Evolutionary conservation across 75 land plant genomes (phyloP), one percentile per base, ranked within the genome.

Genomic region (Selaginella tamariscina): DNA sequence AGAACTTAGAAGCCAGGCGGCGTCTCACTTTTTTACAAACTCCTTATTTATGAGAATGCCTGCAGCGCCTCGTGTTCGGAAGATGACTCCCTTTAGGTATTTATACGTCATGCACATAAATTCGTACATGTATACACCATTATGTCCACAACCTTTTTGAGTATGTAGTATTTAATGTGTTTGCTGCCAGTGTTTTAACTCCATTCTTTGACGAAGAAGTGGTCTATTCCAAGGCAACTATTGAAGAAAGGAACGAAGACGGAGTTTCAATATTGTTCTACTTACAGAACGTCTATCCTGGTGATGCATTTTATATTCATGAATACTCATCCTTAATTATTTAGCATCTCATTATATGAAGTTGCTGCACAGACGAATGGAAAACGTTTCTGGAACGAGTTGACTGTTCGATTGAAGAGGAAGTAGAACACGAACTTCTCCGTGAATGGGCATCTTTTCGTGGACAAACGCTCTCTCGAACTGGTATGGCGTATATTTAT

Each of bases 401-500:
- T 59, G 21, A 59, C 62, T 59, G 62, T 23, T 90, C 15, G 75
- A 77, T 80, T 73, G 67, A 72, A 77, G 55, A 27, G 65, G 32
- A 27, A 27, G 59, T 74, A 31, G 96, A 87, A 54, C 73, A 81
- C 30, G 85, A 85, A 5, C 75, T 81, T 66, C 82, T 90, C 56
- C 86, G 99, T 27, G 83, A 82, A 39, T 95, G 99, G 99, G 96
- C 84, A 26, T 95, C 99, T 54, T 75, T 79, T 32, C 84, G 99
- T 60, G 99, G 99, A 29, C 99, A 95, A 70, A 95, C 99, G 5
- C 87, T 95, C 9, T 82, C 81, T 60, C 80, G 98, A 56, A 94
- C 98, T 81, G 89, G 98, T 89, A 89, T 89, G 98, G n/a, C n/a
- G n/a, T n/a, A n/a, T n/a, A 89, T 88, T 86, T 92, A 92, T 15